phyloP scores from a whole-genome alignment of 768 basidiomycete genomes.

The Aureoboletus auriporus region DNA sequence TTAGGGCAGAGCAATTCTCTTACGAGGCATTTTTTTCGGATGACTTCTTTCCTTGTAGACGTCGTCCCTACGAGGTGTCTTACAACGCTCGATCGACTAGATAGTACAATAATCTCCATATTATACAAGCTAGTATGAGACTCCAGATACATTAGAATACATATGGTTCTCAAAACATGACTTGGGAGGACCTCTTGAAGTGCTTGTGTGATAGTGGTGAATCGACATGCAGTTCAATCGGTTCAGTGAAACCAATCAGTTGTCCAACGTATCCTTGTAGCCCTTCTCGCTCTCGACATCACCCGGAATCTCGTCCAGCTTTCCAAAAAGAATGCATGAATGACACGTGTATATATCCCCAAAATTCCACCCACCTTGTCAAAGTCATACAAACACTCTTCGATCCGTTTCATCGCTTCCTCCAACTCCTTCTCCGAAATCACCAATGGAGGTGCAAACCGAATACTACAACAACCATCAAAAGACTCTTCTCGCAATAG shows the following conservation, averaged over 20 bases:
- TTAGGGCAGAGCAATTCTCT: conserved; percentile 39
- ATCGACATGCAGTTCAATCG: too few relatives aligned
- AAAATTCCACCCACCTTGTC: conserved; percentile 53
- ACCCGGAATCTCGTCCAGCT: conserved; percentile 61
- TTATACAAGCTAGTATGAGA: conserved; percentile 7
- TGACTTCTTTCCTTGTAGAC: conserved; percentile 33
- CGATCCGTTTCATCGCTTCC: conserved; percentile 72
- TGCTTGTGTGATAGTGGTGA: too few relatives aligned
- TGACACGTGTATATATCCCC: too few relatives aligned
- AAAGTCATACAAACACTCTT: conserved; percentile 72
- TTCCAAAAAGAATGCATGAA: background rate
- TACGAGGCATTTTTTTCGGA: conserved; percentile 54
- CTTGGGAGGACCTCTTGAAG: too few relatives aligned
- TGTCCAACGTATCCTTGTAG: conserved; percentile 36
- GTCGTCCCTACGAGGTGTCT: conserved; percentile 64
- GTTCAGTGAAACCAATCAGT: conserved; percentile 6
- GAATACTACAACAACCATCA: conserved; percentile 55
- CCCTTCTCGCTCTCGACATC: conserved; percentile 61
- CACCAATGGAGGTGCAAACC: conserved; percentile 93
- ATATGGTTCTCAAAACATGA: too few relatives aligned
- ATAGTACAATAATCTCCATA: conserved; percentile 8
- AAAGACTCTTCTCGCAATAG: background rate
- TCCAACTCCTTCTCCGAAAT: conserved; percentile 85
- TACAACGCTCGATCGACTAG: conserved; percentile 27
- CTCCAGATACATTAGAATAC: background rate